Evolutionary conservation across 192 early-diverging fungal species (phyloP), one percentile per base, ranked within the genome.

Genomic region (Coemansia sp.): DNA sequence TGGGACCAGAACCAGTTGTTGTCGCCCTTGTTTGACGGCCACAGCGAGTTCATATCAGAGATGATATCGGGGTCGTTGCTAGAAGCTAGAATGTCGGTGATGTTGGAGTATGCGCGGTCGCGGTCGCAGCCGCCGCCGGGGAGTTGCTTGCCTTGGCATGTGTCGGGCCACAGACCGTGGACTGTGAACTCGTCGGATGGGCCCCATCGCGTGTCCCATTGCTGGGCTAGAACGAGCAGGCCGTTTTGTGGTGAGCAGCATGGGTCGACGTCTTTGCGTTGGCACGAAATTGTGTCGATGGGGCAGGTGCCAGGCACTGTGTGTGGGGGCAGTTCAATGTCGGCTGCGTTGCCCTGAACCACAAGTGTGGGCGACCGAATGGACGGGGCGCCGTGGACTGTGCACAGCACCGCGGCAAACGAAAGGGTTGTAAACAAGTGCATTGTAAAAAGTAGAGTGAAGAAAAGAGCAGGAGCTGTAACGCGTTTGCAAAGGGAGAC

Each of bases 111-210:
- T 0, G 75, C 59, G 12, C 92, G 86, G 5, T 53, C n/a, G 6
- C 63, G 45, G 82, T 93, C 90, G 60, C 90, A 92, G n/a, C 89
- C 88, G 23, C 24, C 56, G 22, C 29, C 43, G 0, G 75, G 80
- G 32, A 77, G 59, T 51, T 72, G 77, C 48, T 72, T 69, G 56
- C 86, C 86, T 22, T 80, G 59, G 58, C 86, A 87, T 3, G 83
- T 86, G 71, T 91, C 89, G 14, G 91, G 88, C 91, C 91, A 91
- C 51, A 90, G 73, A n/a, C 90, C 90, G 63, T 92, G 90, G 17
- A 92, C 70, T 7, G 90, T 90, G 50, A 87, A 92, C 25, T 79
- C 71, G 43, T 89, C 70, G 11, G 63, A 15, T 12, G 86, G 86
- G 14, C 86, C 87, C 29, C 77, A 84, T 48, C 85, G 82, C 2